Percentiles rank a stretch among this genome's conserved stretches.
Evolutionary conservation across 805 yeast species (phyloP).

Genomic region (Kuraishia piskuri): DNA sequence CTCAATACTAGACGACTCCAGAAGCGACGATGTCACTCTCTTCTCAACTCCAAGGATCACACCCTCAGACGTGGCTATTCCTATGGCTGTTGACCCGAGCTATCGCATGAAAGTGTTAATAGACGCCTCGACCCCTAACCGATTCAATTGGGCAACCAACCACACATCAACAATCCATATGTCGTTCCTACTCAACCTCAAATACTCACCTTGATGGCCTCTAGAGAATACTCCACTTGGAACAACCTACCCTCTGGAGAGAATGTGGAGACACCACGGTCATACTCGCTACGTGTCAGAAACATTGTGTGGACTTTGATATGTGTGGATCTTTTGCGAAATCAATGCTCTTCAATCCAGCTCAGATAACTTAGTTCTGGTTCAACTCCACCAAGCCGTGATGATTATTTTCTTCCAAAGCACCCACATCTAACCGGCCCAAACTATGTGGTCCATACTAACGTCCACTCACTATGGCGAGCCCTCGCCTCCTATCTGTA

Average conservation of each 20-base stretch:
- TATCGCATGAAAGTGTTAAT: slow-evolving; percentile 8
- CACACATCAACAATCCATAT: background rate
- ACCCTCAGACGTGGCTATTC: slow-evolving; percentile 91
- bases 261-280: slow-evolving; percentile 96
- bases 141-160: background rate
- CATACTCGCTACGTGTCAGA: slow-evolving; percentile 98
- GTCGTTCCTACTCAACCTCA: too few relatives aligned
- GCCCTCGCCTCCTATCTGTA: background rate
- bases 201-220: slow-evolving; percentile 74
- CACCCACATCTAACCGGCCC: too few relatives aligned
- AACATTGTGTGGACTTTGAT: slow-evolving; percentile 47
- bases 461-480: background rate
- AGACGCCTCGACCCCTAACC: background rate
- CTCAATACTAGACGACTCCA: slow-evolving; percentile 91
- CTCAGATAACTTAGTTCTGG: too few relatives aligned
- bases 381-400: too few relatives aligned
- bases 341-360: background rate
- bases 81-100: slow-evolving; percentile 96
- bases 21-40: slow-evolving; percentile 84
- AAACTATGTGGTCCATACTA: background rate
- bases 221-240: slow-evolving; percentile 96
- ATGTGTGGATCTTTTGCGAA: too few relatives aligned
- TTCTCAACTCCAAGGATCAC: slow-evolving; percentile 96
- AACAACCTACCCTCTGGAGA: slow-evolving; percentile 98
- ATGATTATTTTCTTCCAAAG: too few relatives aligned